A percentile compares a stretch with the other conserved stretches of the same genome.
Conservation (phyloP, 352 stramenopile genomes). For the Globisporangium perplexum region DNA sequence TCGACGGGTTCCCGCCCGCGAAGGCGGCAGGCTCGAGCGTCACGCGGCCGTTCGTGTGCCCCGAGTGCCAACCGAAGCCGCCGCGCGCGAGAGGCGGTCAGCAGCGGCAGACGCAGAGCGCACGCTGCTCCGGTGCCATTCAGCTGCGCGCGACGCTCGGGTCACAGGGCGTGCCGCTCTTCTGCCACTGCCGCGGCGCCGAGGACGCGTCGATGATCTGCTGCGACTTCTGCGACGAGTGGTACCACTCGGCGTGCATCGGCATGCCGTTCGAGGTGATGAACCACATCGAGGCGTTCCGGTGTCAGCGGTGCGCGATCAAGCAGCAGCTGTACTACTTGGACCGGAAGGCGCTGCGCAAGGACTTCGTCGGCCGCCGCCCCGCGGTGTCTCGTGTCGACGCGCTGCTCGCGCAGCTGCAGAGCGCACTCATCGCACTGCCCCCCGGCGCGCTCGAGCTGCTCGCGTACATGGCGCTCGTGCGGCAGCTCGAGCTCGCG, state of each 20-base stretch:
- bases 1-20: slow-evolving; percentile 15
- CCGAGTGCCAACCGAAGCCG: slow-evolving; percentile 13
- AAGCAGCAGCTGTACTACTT: slow-evolving; percentile 67
- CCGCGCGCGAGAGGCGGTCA: not conserved
- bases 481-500: slow-evolving; percentile 8
- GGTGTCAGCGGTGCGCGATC: slow-evolving; percentile 61
- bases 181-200: slow-evolving; percentile 61
- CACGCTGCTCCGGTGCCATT: slow-evolving; percentile 16
- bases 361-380: slow-evolving; percentile 37
- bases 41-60: slow-evolving; percentile 17
- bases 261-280: slow-evolving; percentile 48
- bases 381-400: slow-evolving; percentile 48
- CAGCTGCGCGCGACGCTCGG: slow-evolving; percentile 13
- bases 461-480: slow-evolving; percentile 32
- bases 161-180: slow-evolving; percentile 29
- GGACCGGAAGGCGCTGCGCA: slow-evolving; percentile 45
- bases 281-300: slow-evolving; percentile 62
- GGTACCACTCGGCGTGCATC: slow-evolving; percentile 76
- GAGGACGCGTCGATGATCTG: slow-evolving; percentile 82
- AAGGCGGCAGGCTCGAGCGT: not conserved
- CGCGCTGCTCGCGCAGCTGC: slow-evolving; percentile 45
- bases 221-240: slow-evolving; percentile 86
- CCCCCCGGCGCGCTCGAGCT: slow-evolving; percentile 49
- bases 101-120: not conserved
- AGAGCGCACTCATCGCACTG: slow-evolving; percentile 44